A percentile compares a stretch with the other conserved stretches of the same genome.
phyloP scores from a whole-genome alignment of 345 rosid species.

The Crucihimalaya himalaica region DNA sequence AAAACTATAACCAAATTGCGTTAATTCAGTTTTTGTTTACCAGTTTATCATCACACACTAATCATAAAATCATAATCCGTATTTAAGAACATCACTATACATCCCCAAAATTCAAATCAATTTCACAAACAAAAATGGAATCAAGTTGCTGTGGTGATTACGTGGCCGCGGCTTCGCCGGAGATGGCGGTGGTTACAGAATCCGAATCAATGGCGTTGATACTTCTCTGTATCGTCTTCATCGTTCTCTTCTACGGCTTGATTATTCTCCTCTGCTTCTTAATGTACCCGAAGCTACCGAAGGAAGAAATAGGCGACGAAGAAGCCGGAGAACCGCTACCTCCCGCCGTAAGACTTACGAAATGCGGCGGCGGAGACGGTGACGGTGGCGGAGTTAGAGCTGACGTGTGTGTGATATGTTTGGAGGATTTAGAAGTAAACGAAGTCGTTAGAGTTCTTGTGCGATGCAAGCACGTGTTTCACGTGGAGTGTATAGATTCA shows the following conservation, averaged over 20 bases:
- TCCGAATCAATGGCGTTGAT: slow-evolving; percentile 25
- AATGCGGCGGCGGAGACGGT: slow-evolving; percentile 6
- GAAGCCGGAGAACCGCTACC: slow-evolving; percentile 36
- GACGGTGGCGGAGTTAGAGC: slow-evolving; percentile 4
- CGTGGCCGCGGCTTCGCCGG: slow-evolving; percentile 34
- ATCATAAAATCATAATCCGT: background rate
- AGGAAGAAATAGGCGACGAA: slow-evolving; percentile 34
- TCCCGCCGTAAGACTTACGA: slow-evolving; percentile 26
- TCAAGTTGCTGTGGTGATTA: slow-evolving; percentile 24
- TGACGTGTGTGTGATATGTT: slow-evolving; percentile 34
- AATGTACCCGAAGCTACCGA: slow-evolving; percentile 30
- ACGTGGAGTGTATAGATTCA: slow-evolving; percentile 39
- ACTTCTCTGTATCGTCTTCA: slow-evolving; percentile 31
- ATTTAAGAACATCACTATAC: slow-evolving; percentile 23
- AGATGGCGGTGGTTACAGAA: slow-evolving; percentile 20
- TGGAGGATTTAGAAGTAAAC: slow-evolving; percentile 33
- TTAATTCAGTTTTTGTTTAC: slow-evolving; percentile 28
- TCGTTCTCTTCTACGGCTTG: slow-evolving; percentile 28
- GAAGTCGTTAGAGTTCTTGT: slow-evolving; percentile 34
- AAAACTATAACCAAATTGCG: slow-evolving; percentile 33
- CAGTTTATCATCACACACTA: slow-evolving; percentile 36
- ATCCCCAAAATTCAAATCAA: background rate
- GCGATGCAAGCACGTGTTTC: slow-evolving; percentile 42
- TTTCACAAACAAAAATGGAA: slow-evolving; percentile 5
- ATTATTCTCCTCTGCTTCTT: slow-evolving; percentile 34